Base-by-base conservation (phyloP, 2,329 filamentous ascomycete species). In the Diaporthe australafricana region DNA sequence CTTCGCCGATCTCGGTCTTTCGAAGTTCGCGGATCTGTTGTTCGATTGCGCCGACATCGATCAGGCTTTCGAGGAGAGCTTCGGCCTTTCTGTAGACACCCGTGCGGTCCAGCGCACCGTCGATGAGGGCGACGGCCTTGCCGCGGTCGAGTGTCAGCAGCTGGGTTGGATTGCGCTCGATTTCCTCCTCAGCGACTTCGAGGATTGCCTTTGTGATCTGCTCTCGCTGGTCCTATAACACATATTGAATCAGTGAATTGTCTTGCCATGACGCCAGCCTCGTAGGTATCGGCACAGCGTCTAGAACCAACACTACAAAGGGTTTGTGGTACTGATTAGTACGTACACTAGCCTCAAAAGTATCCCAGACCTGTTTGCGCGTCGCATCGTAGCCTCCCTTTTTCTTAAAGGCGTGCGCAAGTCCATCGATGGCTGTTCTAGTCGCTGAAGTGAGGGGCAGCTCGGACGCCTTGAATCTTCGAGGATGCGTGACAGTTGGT, bases 351-450 rank as follows among this genome's bases (percentile, higher is more conserved):
- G 89, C 87, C 77, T 91, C 90, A 76, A 94, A 94, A 71, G 93
- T 91, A 56, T 93, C 89, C 88, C 93, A 94, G 14, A 94, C 87
- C 77, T 93, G 88, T 79, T 94, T 95, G 73, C 93, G 90, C 74
- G 95, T 88, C 17, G 88, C 85, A 81, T 96, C 94, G 78, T 95
- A 96, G 71, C 93, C 92, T 73, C 94, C 94, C 81, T 94, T 94
- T 83, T 95, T 96, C 83, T 95, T 95, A 84, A 95, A 96, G 14
- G 89, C 92, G 78, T 94, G 91, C n/a, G 93, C 89, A 27, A 96
- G 87, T 20, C 87, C 88, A 76, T 95, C 93, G 70, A 96, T 94
- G 1, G 92, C 91, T 1, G 89, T 88, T 75, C 92, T 88, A 67
- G 94, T 93, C n/a, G 90, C 88, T 3, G 91, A 92, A 6, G 92